Evolutionary conservation across 73 alveolate species (phyloP).

Genomic region (Stentor coeruleus): DNA sequence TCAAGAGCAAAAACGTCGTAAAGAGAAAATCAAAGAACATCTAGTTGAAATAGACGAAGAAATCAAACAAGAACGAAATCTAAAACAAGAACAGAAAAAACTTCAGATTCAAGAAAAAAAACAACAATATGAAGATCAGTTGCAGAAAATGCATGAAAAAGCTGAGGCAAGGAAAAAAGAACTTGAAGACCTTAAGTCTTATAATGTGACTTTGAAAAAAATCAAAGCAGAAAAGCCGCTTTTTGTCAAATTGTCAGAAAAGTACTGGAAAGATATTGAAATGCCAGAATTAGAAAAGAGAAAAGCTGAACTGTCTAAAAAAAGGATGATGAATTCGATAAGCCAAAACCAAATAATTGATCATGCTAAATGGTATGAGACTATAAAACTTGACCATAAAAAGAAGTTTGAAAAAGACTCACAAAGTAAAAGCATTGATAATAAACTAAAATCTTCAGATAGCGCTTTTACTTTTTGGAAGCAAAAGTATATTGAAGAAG

Average conservation of each 20-base stretch:
- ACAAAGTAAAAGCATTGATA: background rate
- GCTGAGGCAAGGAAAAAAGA: background rate
- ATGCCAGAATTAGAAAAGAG: slow-evolving; percentile 45
- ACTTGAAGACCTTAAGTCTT: background rate
- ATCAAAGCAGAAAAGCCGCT: slow-evolving; percentile 29
- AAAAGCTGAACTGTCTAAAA: slow-evolving; percentile 26
- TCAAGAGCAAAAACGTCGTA: background rate
- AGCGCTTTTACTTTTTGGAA: background rate
- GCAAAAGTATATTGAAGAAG: background rate
- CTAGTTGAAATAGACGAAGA: background rate
- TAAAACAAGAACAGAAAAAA: too few relatives aligned
- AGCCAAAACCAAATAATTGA: background rate
- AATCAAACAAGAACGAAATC: background rate
- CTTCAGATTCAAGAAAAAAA: background rate
- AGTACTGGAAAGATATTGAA: slow-evolving; percentile 15
- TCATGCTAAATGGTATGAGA: background rate
- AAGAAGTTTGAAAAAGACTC: background rate
- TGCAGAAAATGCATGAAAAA: slow-evolving; percentile 24
- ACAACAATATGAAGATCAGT: background rate
- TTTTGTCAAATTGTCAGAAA: slow-evolving; percentile 24
- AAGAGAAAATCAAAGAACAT: background rate
- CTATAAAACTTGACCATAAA: background rate
- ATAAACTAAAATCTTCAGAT: background rate
- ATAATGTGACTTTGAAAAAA: background rate
- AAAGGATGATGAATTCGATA: background rate